Percentiles rank a stretch among this genome's conserved stretches.
Evolutionary conservation across 2,329 filamentous ascomycete genomes (phyloP).

Genomic region (Penicillium sp.): DNA sequence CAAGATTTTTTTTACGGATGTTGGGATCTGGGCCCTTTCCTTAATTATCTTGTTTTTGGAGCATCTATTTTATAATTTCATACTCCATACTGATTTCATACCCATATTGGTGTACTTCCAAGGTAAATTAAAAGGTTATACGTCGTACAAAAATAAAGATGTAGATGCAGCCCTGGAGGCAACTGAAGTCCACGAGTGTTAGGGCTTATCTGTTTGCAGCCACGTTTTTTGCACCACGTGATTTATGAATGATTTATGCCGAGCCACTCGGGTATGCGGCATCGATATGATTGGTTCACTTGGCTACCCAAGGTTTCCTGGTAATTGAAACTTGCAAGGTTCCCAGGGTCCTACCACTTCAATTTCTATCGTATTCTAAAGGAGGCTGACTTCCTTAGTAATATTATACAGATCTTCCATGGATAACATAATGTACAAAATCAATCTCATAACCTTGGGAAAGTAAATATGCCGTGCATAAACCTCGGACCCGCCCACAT

Average conservation of each 20-base stretch:
- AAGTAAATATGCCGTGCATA: background rate
- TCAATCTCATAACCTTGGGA: too few relatives aligned
- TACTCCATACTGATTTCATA: background rate
- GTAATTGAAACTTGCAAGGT: background rate
- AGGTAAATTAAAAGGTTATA: background rate
- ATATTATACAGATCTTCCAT: background rate
- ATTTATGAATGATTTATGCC: conserved; percentile 11
- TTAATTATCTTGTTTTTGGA: background rate
- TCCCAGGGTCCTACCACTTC: background rate
- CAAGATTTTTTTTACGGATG: background rate
- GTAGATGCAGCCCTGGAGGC: background rate
- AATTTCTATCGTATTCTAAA: background rate
- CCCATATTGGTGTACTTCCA: too few relatives aligned
- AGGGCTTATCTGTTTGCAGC: background rate
- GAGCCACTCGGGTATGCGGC: conserved; percentile 23
- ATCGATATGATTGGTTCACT: conserved; percentile 14
- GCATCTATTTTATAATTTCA: background rate
- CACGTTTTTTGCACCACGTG: conserved; percentile 14
- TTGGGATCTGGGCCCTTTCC: background rate
- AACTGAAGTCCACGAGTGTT: background rate
- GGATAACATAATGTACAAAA: background rate
- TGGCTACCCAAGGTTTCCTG: background rate
- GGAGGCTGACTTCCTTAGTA: background rate
- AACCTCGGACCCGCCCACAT: background rate
- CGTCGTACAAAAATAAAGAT: background rate